Base-by-base conservation (phyloP, 2,329 filamentous ascomycete genomes). In the Sporothrix pallida region DNA sequence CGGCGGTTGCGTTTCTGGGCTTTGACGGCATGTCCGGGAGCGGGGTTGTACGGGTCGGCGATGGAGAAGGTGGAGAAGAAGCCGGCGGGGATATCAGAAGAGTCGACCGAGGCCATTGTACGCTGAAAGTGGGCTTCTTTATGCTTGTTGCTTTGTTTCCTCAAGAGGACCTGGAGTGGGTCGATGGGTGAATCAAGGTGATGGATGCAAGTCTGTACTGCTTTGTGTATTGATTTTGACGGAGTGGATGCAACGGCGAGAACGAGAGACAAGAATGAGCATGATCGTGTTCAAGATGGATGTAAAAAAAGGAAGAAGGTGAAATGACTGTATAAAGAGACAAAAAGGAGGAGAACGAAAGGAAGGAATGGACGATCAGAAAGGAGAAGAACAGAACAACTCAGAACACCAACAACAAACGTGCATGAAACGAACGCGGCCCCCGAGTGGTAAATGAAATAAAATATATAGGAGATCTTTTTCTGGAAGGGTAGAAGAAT, bases 1-100 rank as follows among this genome's bases (percentile, higher is more conserved):
- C 77, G 75, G 37, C 79, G 74, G 75, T 80, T 79, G 15, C 79
- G 78, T 71, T 76, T 78, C 73, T 79, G 78, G 8, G 78, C 70
- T 13, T 76, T 74, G 15, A 74, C 74, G 7, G 65, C 67, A 23
- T 75, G 73, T 12, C 77, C 75, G 10, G 75, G 73, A 9, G 75
- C 73, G 23, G 72, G 75, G 31, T 73, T 76, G 72, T 78, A 76
- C 6, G 75, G 77, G 73, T 79, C 79, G 23, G 76, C 69, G 50
- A 79, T 75, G 42, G 79, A 78, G 54, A 80, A 80, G 60, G 78
- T 80, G 5, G 76, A 77, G 71, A 80, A 79, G 73, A 76, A 80
- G 37, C 76, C 78, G 37, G 76, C 78, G 5, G 78, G 78, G 17
- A 72, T 72, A 6, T 73, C 72, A 1, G 73, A 65, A 13, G 60